Base-by-base conservation (phyloP, 2,329 filamentous ascomycete genomes). In the Aspergillus tanneri region DNA sequence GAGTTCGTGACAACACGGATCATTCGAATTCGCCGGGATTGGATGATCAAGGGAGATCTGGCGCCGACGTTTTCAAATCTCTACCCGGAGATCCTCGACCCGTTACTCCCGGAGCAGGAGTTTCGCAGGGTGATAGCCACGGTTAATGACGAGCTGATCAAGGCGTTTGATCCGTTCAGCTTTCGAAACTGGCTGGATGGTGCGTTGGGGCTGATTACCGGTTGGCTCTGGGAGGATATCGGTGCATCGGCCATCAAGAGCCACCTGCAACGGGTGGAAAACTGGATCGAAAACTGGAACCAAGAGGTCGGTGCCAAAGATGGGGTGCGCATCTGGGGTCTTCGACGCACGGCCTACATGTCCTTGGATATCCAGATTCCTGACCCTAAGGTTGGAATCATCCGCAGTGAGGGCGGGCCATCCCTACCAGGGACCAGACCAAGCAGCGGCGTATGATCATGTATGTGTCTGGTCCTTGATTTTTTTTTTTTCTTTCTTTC, bases 51-150 rank as follows among this genome's bases (percentile, higher is more conserved):
- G 52, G 93, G 92, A 27, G 93, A 99, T 68, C 75, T 96, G 22
- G 92, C 91, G 1, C 93, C 93, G 0, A 90, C 91, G 0, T 97
- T 95, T 66, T 93, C 89, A 12, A 96, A 97, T 61, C 77, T 96
- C 2, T 99, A 99, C 62, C 93, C 93, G 0, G 93, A 99, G 66
- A 95, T 99, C 49, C 77, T 99, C 6, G 91, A 96, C 57, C 89
- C 90, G 0, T 83, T 91, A 24, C 73, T 99, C 35, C 80, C 83
- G 1, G 93, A 99, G 68, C 85, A 86, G 50, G 89, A 95, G 60
- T 99, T 99, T 64, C 83, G 93, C 3, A 78, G 78, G 9, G 74
- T 97, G 23, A 83, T 99, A 46, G 84, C 90, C 50, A 87, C 85
- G 61, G 78, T 97, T 45, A 99, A 99, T 63, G 73, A 80, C 10